These are phyloP conservation scores for Globisporangium megalacanthum DNA, from an alignment of 352 stramenopile genomes.

Conservation along the genomic window DNA sequence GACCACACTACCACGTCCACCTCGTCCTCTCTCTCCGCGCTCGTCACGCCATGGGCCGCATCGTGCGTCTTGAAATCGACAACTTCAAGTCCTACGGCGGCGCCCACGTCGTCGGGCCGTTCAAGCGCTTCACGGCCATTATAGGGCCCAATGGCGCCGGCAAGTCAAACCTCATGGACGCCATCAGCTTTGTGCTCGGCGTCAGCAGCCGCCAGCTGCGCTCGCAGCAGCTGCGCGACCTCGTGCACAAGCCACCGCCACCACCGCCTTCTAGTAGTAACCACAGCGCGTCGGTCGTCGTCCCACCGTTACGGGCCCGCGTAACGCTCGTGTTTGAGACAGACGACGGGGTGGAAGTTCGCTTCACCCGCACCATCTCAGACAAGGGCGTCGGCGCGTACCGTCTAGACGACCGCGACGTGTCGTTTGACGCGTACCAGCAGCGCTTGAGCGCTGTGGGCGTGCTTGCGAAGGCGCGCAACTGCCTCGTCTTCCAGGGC, in stretches of 20 bases:
- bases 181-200: constrained; percentile 97
- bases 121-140: constrained; percentile 97
- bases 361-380: constrained; percentile 93
- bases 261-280: background rate
- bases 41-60: constrained; percentile 63
- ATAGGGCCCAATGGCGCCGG: constrained; percentile 97
- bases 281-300: constrained; percentile 23
- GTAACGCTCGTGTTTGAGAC: constrained; percentile 95
- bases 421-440: constrained; percentile 93
- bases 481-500: constrained; percentile 99
- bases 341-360: constrained; percentile 58
- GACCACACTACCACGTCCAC: too few relatives aligned
- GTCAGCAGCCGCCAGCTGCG: constrained; percentile 96
- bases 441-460: constrained; percentile 92
- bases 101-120: constrained; percentile 92
- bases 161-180: constrained; percentile 95
- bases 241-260: constrained; percentile 85
- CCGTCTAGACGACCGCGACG: constrained; percentile 67
- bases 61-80: constrained; percentile 94
- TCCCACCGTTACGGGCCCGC: constrained; percentile 53
- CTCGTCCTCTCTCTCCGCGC: background rate
- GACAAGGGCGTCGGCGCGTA: constrained; percentile 86
- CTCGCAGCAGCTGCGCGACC: constrained; percentile 93
- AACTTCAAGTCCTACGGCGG: constrained; percentile 99
- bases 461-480: constrained; percentile 98